Evolutionary conservation across 202 grass and related monocot species (phyloP).

Genomic region (Setaria italica): DNA sequence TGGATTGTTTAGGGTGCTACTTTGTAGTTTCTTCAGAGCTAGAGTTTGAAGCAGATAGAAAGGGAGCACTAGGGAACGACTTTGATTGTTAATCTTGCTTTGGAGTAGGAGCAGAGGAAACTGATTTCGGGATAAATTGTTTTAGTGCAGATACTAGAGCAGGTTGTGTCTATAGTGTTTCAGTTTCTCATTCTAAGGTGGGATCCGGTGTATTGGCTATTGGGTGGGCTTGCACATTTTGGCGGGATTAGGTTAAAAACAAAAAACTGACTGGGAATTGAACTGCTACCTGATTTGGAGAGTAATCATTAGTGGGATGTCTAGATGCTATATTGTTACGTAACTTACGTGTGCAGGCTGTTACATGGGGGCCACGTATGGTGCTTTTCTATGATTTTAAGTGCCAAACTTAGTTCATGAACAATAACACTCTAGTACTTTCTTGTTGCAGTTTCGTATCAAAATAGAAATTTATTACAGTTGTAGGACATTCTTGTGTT

Average conservation of each 20-base stretch:
- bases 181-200: background rate
- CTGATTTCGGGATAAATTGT: background rate
- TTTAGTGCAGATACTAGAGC: background rate
- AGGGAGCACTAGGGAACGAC: background rate
- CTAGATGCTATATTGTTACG: background rate
- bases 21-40: slow-evolving; percentile 21
- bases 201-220: background rate
- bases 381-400: slow-evolving; percentile 16
- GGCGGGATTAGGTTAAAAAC: slow-evolving; percentile 22
- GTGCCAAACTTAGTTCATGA: slow-evolving; percentile 22
- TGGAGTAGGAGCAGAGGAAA: background rate
- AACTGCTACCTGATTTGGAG: slow-evolving; percentile 4
- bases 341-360: slow-evolving; percentile 21
- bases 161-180: background rate
- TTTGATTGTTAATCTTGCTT: slow-evolving; percentile 10
- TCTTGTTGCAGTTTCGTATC: background rate
- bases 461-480: background rate
- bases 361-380: slow-evolving; percentile 33
- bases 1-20: background rate
- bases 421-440: background rate
- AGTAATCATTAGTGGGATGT: slow-evolving; percentile 22
- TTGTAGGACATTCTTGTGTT: background rate
- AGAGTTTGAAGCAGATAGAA: background rate
- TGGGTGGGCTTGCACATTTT: background rate
- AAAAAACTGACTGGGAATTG: background rate